Evolutionary conservation across 352 stramenopile genomes (phyloP), one percentile per base, ranked within the genome.

Genomic region (Phytophthora podocarpi): DNA sequence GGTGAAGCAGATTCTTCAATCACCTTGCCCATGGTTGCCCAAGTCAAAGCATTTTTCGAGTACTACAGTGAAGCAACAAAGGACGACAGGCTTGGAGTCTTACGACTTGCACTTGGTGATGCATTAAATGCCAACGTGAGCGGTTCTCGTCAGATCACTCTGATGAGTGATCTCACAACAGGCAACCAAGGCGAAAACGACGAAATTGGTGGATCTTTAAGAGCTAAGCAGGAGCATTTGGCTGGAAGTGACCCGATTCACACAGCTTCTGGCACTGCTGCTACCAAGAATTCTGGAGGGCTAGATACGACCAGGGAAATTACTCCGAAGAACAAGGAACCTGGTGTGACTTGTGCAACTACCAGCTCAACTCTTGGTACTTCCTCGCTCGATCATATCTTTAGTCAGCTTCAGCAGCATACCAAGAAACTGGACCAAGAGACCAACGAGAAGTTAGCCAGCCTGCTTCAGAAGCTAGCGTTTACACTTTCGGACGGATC

Each of bases 371-470:
- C 26, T 21, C 1, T 31, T 24, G 47, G 60, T 8, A 35, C 4
- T 13, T 27, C 28, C 7, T 27, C 27, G 31, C 46, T 81, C 7
- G 37, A 67, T 20, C 5, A 50, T 7, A 54, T 78, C 12, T 58
- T 80, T 8, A 43, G 18, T 15, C 64, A 70, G n/a, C 64, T 80
- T 11, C 68, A 78, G 13, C 31, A 53, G 11, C 50, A 70, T 13
- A 63, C 57, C 0, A 66, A 69, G 27, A 64, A 61, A 8, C 23
- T 80, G 13, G 65, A 78, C 30, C 46, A 61, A 40, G 50, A 47
- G 31, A 76, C 60, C 0, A 76, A 39, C 27, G 50, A 64, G 5
- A 77, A 75, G 21, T 30, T 78, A 9, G 39, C 36, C 5, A 55
- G 18, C 2, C 24, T 78, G 18, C 32, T 80, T 23, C 49, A 72